Percentiles rank a stretch among this genome's conserved stretches.
These are phyloP conservation scores for Irpex sp. DNA, from an alignment of 1,284 basidiomycete species.

Conservation along the genomic window DNA sequence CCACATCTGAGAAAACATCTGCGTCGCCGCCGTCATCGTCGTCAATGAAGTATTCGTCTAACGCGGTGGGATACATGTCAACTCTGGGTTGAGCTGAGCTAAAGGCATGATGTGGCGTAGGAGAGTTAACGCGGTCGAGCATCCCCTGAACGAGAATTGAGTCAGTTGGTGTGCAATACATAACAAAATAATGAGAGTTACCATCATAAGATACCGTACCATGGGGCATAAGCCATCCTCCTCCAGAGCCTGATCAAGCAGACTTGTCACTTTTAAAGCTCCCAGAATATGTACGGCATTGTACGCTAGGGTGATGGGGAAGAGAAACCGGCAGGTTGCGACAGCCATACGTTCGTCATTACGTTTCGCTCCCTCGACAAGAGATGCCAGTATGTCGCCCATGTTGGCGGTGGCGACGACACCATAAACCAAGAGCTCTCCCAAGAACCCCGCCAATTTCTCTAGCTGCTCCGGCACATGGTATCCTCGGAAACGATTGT, in stretches of 20 bases:
- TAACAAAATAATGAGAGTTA: constrained; percentile 3
- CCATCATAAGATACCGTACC: constrained; percentile 25
- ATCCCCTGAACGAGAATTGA: constrained; percentile 11
- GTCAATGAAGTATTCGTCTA: constrained; percentile 5
- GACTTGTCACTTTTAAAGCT: constrained; percentile 12
- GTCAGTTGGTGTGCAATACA: neutral
- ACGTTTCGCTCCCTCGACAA: constrained; percentile 14
- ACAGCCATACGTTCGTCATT: constrained; percentile 16
- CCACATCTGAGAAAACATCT: neutral
- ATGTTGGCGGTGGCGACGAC: constrained; percentile 18
- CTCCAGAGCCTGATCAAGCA: constrained; percentile 18
- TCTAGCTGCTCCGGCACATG: constrained; percentile 5
- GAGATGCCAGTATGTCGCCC: constrained; percentile 15
- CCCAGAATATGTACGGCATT: constrained; percentile 21
- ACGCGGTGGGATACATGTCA: constrained; percentile 21
- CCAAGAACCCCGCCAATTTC: constrained; percentile 16
- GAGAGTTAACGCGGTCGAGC: constrained; percentile 19
- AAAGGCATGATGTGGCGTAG: constrained; percentile 21
- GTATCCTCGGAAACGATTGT: constrained; percentile 6
- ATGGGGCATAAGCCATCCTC: constrained; percentile 20
- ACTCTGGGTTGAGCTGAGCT: constrained; percentile 17
- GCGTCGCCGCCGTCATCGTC: constrained; percentile 1
- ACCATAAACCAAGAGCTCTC: constrained; percentile 22
- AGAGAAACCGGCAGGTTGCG: constrained; percentile 18
- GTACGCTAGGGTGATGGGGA: constrained; percentile 18